Conservation (phyloP, 202 grass and related monocot species). For the Eragrostis tef region DNA sequence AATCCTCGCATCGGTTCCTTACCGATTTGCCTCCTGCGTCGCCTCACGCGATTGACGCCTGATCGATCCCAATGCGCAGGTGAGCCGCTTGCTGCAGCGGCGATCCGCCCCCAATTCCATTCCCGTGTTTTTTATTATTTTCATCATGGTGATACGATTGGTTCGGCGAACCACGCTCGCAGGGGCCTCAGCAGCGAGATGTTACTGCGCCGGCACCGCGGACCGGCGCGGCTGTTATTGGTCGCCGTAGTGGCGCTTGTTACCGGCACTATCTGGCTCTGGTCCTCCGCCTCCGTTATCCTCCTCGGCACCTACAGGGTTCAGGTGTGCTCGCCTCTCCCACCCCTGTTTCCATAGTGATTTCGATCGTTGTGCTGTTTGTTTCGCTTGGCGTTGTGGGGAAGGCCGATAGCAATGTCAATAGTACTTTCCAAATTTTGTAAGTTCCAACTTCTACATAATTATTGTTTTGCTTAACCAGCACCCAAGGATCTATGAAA, state of each 20-base stretch:
- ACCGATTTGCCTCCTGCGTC: no score
- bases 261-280: conserved; percentile 23
- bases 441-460: background rate
- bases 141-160: background rate
- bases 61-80: conserved; percentile 6
- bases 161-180: background rate
- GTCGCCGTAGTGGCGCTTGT: background rate
- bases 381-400: background rate
- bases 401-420: no score
- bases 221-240: background rate
- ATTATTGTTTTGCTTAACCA: background rate
- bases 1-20: no score
- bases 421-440: background rate
- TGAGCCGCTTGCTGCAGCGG: background rate
- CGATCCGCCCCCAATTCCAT: background rate
- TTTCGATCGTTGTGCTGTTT: background rate
- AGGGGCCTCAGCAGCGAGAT: background rate
- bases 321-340: conserved; percentile 41
- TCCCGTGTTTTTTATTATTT: background rate
- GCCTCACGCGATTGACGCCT: no score
- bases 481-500: conserved; percentile 2
- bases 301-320: conserved; percentile 26
- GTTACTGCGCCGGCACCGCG: background rate
- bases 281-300: conserved; percentile 35
- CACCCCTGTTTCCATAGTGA: background rate